phyloP scores from a whole-genome alignment of 179 eudicot genomes.

The Beta macrorhiza region DNA sequence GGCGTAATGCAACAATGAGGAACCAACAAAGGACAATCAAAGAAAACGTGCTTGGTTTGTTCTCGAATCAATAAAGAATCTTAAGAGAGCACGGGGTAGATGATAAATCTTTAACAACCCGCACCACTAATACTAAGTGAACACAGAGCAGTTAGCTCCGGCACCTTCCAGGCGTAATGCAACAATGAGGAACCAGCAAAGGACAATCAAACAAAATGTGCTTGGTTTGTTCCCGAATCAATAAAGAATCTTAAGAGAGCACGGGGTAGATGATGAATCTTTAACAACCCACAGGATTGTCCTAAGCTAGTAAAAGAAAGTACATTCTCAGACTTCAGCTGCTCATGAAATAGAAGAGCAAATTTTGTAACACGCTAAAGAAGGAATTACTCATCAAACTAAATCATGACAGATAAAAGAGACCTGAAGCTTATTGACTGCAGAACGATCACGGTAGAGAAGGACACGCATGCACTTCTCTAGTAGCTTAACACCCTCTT shows the following conservation, averaged over 20 bases:
- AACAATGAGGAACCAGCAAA: background rate
- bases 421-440: slow-evolving; percentile 96
- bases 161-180: background rate
- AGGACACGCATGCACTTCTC: slow-evolving; percentile 98
- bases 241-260: background rate
- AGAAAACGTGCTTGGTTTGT: background rate
- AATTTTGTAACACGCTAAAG: background rate
- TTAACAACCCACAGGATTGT: background rate
- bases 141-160: background rate
- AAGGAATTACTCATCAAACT: background rate
- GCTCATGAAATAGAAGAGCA: background rate
- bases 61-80: background rate
- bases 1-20: background rate
- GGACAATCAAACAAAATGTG: background rate
- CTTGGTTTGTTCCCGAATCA: background rate
- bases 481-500: slow-evolving; percentile 77
- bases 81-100: background rate
- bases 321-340: background rate
- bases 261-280: background rate
- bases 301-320: background rate
- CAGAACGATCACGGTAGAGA: slow-evolving; percentile 92
- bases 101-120: background rate
- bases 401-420: slow-evolving; percentile 1
- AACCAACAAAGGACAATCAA: background rate
- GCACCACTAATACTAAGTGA: background rate